Evolutionary conservation across 75 land plant genomes (phyloP).

Genomic region (Sequoia sempervirens): DNA sequence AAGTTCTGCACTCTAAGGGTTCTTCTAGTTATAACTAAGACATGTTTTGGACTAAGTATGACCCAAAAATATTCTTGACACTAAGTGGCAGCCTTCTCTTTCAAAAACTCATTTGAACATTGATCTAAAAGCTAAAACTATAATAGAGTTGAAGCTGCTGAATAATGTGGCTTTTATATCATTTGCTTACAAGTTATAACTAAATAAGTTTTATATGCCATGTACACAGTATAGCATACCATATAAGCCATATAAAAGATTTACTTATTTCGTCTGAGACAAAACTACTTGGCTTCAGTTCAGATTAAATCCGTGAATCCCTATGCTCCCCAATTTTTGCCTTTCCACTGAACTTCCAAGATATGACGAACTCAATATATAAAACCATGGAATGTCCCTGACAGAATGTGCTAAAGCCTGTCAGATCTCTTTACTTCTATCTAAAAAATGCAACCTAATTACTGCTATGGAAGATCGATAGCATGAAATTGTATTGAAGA

Average conservation of each 20-base stretch:
- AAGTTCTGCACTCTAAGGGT: neutral
- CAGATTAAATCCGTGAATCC: neutral
- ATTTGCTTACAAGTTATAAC: neutral
- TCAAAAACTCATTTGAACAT: neutral
- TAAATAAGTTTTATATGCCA: neutral
- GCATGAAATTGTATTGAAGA: too few relatives aligned
- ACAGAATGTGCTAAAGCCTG: neutral
- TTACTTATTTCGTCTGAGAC: neutral
- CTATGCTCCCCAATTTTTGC: neutral
- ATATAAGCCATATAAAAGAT: neutral
- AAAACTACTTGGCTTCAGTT: neutral
- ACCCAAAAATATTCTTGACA: neutral
- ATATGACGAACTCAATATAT: neutral
- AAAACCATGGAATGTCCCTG: neutral
- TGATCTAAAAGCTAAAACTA: neutral
- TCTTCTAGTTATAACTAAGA: neutral
- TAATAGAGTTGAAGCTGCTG: neutral
- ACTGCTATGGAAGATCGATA: neutral
- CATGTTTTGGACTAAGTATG: neutral
- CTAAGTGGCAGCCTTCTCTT: neutral
- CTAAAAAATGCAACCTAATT: neutral
- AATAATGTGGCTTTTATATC: neutral
- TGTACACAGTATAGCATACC: neutral
- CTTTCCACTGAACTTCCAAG: neutral
- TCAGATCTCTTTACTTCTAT: neutral